Conservation (phyloP, 2,329 filamentous ascomycete species). For the Cercospora janseana region DNA sequence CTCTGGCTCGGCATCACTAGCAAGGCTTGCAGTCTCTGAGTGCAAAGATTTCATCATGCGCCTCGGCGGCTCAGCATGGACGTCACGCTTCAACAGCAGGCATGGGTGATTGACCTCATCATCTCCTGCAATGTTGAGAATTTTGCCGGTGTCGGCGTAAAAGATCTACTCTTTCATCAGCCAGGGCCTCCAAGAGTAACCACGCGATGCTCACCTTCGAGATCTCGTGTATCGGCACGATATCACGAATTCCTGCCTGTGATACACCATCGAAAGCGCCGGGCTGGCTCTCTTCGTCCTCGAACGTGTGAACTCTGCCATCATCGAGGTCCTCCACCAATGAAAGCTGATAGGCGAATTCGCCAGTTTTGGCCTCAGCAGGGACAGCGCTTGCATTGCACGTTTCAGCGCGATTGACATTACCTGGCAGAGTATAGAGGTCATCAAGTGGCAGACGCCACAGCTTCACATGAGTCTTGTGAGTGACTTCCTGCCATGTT, state of each 20-base stretch:
- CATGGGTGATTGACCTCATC: constrained; percentile 70
- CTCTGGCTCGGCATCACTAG: constrained; percentile 7
- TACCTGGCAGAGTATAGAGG: constrained; percentile 47
- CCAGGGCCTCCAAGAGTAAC: background rate
- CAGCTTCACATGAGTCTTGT: constrained; percentile 84
- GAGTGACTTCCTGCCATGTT: constrained; percentile 94
- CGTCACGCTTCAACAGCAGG: constrained; percentile 70
- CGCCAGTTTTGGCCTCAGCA: constrained; percentile 43
- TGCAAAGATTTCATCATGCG: constrained; percentile 52
- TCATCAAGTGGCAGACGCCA: constrained; percentile 64
- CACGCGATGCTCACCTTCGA: constrained; percentile 55
- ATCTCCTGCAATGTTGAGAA: constrained; percentile 75
- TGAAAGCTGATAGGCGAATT: constrained; percentile 78
- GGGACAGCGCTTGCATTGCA: constrained; percentile 31
- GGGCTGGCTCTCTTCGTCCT: constrained; percentile 58
- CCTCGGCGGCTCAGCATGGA: constrained; percentile 60
- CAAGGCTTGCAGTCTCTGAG: constrained; percentile 11
- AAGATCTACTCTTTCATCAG: constrained; percentile 59
- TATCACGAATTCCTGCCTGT: constrained; percentile 63
- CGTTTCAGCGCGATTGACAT: constrained; percentile 32
- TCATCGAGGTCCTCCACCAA: constrained; percentile 81
- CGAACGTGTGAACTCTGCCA: constrained; percentile 64
- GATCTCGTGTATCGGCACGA: constrained; percentile 69
- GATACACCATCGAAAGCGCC: constrained; percentile 60
- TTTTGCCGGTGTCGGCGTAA: constrained; percentile 85